phyloP scores from a whole-genome alignment of 2,329 filamentous ascomycete species.

The Magnaporthiopsis incrustans region DNA sequence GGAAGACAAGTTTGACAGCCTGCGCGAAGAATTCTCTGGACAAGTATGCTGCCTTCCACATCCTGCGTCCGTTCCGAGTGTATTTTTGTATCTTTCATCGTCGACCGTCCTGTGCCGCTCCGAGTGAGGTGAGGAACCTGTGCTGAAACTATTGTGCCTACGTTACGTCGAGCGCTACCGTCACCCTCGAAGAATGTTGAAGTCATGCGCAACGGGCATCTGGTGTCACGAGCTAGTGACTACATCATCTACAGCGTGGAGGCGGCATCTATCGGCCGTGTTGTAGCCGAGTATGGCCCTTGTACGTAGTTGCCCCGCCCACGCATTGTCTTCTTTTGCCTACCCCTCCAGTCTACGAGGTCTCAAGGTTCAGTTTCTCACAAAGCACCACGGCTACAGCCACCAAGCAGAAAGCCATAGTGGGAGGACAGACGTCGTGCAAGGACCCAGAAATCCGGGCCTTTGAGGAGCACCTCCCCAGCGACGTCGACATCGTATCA shows the following conservation, averaged over 20 bases:
- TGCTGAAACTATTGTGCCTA: constrained; percentile 11
- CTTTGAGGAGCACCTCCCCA: constrained; percentile 80
- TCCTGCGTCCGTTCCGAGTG: constrained; percentile 10
- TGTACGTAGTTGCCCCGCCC: constrained; percentile 52
- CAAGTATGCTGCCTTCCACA: constrained; percentile 55
- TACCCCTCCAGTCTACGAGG: not conserved
- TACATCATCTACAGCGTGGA: constrained; percentile 99
- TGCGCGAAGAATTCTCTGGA: constrained; percentile 75
- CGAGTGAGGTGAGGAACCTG: not conserved
- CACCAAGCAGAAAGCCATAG: constrained; percentile 89
- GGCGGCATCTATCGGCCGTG: constrained; percentile 73
- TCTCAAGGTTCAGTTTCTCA: constrained; percentile 12
- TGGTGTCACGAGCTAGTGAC: constrained; percentile 93
- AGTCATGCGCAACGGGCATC: constrained; percentile 88
- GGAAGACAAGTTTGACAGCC: constrained; percentile 75
- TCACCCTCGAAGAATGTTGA: constrained; percentile 65
- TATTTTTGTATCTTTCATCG: constrained; percentile 15
- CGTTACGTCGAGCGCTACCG: constrained; percentile 10
- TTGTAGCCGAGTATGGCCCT: constrained; percentile 83
- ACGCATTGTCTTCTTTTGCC: no score
- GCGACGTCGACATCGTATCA: constrained; percentile 86
- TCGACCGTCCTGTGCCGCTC: constrained; percentile 12
- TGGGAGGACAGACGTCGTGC: constrained; percentile 96
- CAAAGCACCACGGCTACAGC: constrained; percentile 41
- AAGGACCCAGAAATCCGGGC: constrained; percentile 94